Percentiles rank a stretch among this genome's conserved stretches.
These are phyloP conservation scores for Ustilago bromivora DNA, from an alignment of 1,284 basidiomycete genomes.

Conservation along the genomic window DNA sequence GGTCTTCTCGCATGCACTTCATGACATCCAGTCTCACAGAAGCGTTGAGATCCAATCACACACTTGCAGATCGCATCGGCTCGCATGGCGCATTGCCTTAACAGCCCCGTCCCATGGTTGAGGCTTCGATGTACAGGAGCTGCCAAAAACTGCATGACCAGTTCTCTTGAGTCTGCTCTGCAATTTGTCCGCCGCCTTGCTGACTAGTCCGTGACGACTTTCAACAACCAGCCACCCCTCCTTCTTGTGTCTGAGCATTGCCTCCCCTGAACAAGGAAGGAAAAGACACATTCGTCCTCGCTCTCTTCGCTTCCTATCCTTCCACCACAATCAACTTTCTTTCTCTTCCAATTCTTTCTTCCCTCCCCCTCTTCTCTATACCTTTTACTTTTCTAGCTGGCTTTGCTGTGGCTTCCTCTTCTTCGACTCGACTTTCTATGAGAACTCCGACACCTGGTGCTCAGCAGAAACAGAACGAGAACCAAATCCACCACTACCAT, in stretches of 20 bases:
- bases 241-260: not conserved
- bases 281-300: not conserved
- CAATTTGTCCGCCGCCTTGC: not conserved
- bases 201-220: slow-evolving; percentile 4
- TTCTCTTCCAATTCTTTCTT: slow-evolving; percentile 6
- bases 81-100: slow-evolving; percentile 16
- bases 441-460: slow-evolving; percentile 3
- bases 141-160: slow-evolving; percentile 4
- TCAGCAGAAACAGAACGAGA: not conserved
- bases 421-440: not conserved
- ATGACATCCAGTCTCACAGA: not conserved
- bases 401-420: slow-evolving; percentile 10
- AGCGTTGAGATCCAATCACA: not conserved
- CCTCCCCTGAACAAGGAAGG: not conserved
- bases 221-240: slow-evolving; percentile 12
- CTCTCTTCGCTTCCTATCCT: not conserved
- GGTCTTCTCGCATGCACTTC: not conserved
- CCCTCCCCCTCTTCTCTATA: slow-evolving; percentile 12
- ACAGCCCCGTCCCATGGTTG: not conserved
- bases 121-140: not conserved
- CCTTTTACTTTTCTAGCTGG: slow-evolving; percentile 16
- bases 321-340: slow-evolving; percentile 37
- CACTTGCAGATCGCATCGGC: slow-evolving; percentile 18
- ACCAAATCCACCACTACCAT: not conserved
- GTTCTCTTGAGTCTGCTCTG: no score